These are phyloP conservation scores for Xylariaceae sp. DNA, from an alignment of 2,329 filamentous ascomycete species.

Conservation along the genomic window DNA sequence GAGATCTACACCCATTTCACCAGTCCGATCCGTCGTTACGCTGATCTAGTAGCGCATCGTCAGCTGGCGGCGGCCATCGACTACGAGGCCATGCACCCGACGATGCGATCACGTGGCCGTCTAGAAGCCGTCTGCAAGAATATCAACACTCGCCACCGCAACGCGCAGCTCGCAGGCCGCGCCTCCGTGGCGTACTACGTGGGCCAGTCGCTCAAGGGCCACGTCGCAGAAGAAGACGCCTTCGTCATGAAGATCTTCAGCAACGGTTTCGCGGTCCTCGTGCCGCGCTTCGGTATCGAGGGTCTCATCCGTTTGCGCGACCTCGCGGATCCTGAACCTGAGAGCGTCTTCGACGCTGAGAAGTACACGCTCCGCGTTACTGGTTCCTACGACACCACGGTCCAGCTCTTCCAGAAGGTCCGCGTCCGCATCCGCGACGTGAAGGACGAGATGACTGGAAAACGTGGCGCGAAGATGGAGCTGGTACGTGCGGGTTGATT, in stretches of 20 bases:
- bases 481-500: conserved; percentile 38
- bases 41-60: conserved; percentile 89
- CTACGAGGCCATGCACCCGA: conserved; percentile 80
- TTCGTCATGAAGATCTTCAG: conserved; percentile 97
- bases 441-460: conserved; percentile 92
- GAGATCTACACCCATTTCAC: conserved; percentile 99
- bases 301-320: conserved; percentile 82
- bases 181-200: conserved; percentile 98
- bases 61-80: conserved; percentile 94
- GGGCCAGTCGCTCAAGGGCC: conserved; percentile 84
- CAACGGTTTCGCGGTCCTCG: conserved; percentile 95
- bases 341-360: conserved; percentile 79
- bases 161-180: conserved; percentile 90
- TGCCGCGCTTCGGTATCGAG: conserved; percentile 93
- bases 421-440: conserved; percentile 84
- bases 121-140: conserved; percentile 95
- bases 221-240: conserved; percentile 73
- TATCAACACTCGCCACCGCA: conserved; percentile 95
- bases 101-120: conserved; percentile 73
- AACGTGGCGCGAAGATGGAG: conserved; percentile 81
- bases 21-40: conserved; percentile 92
- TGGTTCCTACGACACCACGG: conserved; percentile 50
- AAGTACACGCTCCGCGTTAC: conserved; percentile 67
- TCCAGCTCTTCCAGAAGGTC: conserved; percentile 91
- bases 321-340: conserved; percentile 70